These are phyloP conservation scores for Fagopyrum tataricum DNA, from an alignment of 148 eudicot genomes.

Conservation along the genomic window DNA sequence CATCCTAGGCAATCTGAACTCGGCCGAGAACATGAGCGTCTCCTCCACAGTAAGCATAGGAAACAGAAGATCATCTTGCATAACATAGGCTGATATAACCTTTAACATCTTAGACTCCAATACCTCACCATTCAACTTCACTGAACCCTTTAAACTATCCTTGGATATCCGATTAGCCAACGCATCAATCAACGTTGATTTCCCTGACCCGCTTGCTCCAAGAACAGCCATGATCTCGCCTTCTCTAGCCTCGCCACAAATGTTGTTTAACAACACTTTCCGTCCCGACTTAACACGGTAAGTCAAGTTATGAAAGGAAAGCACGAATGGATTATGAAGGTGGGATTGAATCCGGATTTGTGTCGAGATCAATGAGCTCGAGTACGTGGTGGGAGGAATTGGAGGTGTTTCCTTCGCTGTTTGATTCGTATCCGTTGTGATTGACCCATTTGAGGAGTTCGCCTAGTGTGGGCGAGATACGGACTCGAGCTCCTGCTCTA, in stretches of 20 bases:
- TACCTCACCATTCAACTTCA: constrained; percentile 38
- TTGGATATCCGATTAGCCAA: constrained; percentile 39
- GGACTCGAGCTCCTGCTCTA: constrained; percentile 30
- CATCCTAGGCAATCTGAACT: constrained; percentile 42
- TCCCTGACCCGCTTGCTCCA: constrained; percentile 63
- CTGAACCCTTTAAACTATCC: constrained; percentile 34
- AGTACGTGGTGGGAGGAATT: constrained; percentile 28
- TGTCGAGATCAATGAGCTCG: constrained; percentile 16
- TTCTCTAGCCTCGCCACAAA: constrained; percentile 51
- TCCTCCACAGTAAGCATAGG: constrained; percentile 64
- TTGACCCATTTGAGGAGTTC: constrained; percentile 51
- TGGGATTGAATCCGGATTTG: background rate
- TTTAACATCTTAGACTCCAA: constrained; percentile 40
- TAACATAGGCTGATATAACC: constrained; percentile 51
- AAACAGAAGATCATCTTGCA: constrained; percentile 53
- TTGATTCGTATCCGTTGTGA: too few species aligned
- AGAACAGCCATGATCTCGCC: constrained; percentile 64
- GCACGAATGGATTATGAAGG: constrained; percentile 42
- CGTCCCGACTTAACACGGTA: constrained; percentile 45
- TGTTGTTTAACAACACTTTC: constrained; percentile 30
- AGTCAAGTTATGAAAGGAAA: constrained; percentile 53
- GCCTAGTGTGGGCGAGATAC: constrained; percentile 38
- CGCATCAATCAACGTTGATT: constrained; percentile 53
- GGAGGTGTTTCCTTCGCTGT: constrained; percentile 16
- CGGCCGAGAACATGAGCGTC: constrained; percentile 52